Evolutionary conservation across 2,329 filamentous ascomycete species (phyloP).

Genomic region (Sphaerostilbella broomeana): DNA sequence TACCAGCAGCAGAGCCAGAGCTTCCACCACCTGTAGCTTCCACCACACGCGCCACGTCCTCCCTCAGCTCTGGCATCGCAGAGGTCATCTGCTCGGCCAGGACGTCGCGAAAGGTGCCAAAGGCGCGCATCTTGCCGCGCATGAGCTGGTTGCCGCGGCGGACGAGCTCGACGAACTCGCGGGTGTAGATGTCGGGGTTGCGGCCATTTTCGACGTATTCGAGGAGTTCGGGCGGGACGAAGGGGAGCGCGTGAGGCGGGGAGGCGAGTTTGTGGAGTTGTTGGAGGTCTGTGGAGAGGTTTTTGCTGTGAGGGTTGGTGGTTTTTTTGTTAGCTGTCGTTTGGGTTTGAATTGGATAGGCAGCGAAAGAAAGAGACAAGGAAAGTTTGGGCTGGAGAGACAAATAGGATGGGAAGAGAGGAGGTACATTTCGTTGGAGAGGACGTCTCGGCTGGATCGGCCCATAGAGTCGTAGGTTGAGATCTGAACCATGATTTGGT

Average conservation of each 20-base stretch:
- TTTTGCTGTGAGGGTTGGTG: slow-evolving; percentile 28
- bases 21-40: slow-evolving; percentile 36
- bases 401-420: slow-evolving; percentile 18
- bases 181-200: slow-evolving; percentile 68
- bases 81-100: slow-evolving; percentile 51
- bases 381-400: slow-evolving; percentile 49
- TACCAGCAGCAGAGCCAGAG: not conserved
- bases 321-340: not conserved
- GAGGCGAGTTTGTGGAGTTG: slow-evolving; percentile 35
- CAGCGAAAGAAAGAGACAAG: not conserved
- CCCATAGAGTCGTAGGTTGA: slow-evolving; percentile 52
- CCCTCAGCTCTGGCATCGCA: slow-evolving; percentile 53
- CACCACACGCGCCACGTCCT: slow-evolving; percentile 46
- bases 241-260: slow-evolving; percentile 38
- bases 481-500: slow-evolving; percentile 57
- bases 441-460: slow-evolving; percentile 48
- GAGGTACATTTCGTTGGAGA: slow-evolving; percentile 45
- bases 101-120: slow-evolving; percentile 54
- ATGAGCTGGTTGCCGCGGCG: slow-evolving; percentile 60
- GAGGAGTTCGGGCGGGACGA: slow-evolving; percentile 55
- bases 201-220: slow-evolving; percentile 65
- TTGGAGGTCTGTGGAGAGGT: slow-evolving; percentile 34
- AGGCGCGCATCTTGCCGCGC: slow-evolving; percentile 58
- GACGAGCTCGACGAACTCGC: slow-evolving; percentile 66
- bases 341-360: slow-evolving; percentile 4